phyloP scores from a whole-genome alignment of 2,329 filamentous ascomycete species.

The Cytospora paraplurivora region DNA sequence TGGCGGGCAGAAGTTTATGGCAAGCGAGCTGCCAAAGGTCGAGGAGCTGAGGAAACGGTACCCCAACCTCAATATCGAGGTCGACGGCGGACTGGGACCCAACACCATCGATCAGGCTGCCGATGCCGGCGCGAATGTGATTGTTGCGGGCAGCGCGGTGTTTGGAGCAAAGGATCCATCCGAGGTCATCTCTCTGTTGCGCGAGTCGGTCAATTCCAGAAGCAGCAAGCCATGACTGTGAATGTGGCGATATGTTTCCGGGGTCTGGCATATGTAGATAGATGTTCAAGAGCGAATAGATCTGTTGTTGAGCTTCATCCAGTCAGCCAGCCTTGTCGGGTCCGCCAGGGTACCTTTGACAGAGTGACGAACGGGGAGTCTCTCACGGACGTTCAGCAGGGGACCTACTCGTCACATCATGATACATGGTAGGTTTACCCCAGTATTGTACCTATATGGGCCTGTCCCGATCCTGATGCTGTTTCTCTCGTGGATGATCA shows the following conservation, averaged over 20 bases:
- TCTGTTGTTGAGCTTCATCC: background rate
- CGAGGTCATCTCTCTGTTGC: conserved; percentile 81
- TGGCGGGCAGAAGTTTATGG: conserved; percentile 98
- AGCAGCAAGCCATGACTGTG: conserved; percentile 42
- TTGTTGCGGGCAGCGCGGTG: conserved; percentile 93
- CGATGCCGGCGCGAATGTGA: conserved; percentile 95
- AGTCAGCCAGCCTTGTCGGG: background rate
- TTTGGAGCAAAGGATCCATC: conserved; percentile 89
- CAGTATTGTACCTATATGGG: conserved; percentile 42
- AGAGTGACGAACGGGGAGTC: background rate
- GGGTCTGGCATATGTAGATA: conserved; percentile 5
- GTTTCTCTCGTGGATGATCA: conserved; percentile 47
- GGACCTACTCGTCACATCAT: conserved; percentile 40
- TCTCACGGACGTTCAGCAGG: background rate
- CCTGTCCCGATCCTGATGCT: conserved; percentile 53
- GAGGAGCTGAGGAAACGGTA: conserved; percentile 79
- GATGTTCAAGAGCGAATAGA: conserved; percentile 4
- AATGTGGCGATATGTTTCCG: background rate
- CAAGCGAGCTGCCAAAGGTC: conserved; percentile 92
- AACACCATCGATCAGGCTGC: conserved; percentile 92
- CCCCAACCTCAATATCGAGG: conserved; percentile 90
- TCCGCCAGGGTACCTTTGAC: background rate
- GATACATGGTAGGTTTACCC: conserved; percentile 41
- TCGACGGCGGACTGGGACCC: conserved; percentile 88
- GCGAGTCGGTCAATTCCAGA: conserved; percentile 73